phyloP scores from a whole-genome alignment of 345 rosid genomes.

The Firmiana major region DNA sequence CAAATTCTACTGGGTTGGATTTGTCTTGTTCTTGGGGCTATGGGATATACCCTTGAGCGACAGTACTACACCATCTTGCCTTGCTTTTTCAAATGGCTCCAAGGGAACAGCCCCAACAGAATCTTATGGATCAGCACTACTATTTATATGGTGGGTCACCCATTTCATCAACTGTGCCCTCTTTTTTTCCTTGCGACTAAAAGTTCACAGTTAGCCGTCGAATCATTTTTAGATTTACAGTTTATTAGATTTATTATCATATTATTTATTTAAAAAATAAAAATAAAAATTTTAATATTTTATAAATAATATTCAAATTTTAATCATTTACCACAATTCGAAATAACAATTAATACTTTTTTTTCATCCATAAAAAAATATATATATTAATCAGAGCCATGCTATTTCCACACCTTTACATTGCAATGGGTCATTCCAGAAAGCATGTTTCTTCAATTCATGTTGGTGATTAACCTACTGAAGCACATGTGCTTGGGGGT shows the following conservation, averaged over 20 bases:
- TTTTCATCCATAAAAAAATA: too few relatives aligned
- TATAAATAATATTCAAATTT: too few relatives aligned
- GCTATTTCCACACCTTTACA: neutral
- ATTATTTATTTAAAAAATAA: too few relatives aligned
- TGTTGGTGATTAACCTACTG: constrained; percentile 23
- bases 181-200: neutral
- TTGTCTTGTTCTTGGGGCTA: constrained; percentile 20
- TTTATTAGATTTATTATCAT: too few relatives aligned
- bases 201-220: too few relatives aligned
- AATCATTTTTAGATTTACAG: too few relatives aligned
- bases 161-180: neutral
- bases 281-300: too few relatives aligned
- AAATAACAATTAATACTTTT: too few relatives aligned
- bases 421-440: constrained; percentile 17
- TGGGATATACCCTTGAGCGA: neutral
- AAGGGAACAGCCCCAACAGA: constrained; percentile 68
- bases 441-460: constrained; percentile 29
- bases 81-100: constrained; percentile 33
- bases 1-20: neutral
- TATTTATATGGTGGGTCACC: constrained; percentile 38
- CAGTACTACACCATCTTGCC: constrained; percentile 11
- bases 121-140: constrained; percentile 53
- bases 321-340: too few relatives aligned
- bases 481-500: constrained; percentile 20
- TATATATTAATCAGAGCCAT: too few relatives aligned